These are phyloP conservation scores for Colletotrichum somersetense DNA, from an alignment of 2,329 filamentous ascomycete species.

Conservation along the genomic window DNA sequence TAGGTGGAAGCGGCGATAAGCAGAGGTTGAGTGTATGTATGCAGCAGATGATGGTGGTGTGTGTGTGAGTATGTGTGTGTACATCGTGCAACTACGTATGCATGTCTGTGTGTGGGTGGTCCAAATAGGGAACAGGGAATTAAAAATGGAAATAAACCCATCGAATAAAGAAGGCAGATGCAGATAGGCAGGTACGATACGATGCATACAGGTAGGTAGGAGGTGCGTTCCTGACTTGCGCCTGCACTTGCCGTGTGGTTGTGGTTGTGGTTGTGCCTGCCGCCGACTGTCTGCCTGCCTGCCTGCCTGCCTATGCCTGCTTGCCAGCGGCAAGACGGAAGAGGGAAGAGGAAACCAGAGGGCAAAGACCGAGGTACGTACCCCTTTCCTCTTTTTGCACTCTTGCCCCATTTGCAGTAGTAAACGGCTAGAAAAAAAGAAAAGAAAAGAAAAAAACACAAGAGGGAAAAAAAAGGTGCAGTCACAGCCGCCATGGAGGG, in stretches of 20 bases:
- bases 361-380: constrained; percentile 7
- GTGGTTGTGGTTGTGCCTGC: neutral
- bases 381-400: neutral
- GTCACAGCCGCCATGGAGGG: neutral
- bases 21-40: neutral
- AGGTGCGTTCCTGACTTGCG: neutral
- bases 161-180: neutral
- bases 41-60: too few species aligned
- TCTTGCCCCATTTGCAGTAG: neutral
- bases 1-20: constrained; percentile 21
- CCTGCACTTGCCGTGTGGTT: neutral
- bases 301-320: neutral
- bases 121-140: neutral
- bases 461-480: too few species aligned
- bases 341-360: constrained; percentile 3
- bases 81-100: too few species aligned
- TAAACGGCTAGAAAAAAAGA: too few species aligned
- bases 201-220: neutral
- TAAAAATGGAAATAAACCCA: neutral
- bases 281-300: neutral
- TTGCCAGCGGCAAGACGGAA: constrained; percentile 2
- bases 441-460: too few species aligned
- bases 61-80: neutral
- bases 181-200: too few species aligned
- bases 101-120: constrained; percentile 9